These are phyloP conservation scores for Brettanomyces anomalus DNA, from an alignment of 805 yeast genomes.

Conservation along the genomic window DNA sequence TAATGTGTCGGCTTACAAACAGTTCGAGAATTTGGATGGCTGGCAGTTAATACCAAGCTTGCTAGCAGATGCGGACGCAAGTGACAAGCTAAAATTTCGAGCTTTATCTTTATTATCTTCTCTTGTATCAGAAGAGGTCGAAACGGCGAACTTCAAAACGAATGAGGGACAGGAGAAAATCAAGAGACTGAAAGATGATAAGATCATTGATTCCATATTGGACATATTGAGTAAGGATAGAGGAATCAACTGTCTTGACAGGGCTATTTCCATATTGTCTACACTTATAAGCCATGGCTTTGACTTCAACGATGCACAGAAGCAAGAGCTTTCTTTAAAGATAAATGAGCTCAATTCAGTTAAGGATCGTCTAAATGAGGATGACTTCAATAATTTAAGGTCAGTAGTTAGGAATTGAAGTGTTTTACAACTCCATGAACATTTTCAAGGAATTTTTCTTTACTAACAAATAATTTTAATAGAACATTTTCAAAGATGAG, in stretches of 20 bases:
- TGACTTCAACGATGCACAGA: constrained; percentile 37
- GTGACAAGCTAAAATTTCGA: constrained; percentile 10
- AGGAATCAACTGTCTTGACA: constrained; percentile 45
- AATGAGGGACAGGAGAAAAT: constrained; percentile 24
- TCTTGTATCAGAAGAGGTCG: constrained; percentile 42
- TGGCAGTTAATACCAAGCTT: constrained; percentile 41
- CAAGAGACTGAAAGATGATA: constrained; percentile 28
- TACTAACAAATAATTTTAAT: background rate
- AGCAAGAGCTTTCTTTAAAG: constrained; percentile 19
- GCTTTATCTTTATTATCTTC: constrained; percentile 27
- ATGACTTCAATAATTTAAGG: constrained; percentile 40
- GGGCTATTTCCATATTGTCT: constrained; percentile 41
- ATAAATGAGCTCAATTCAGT: constrained; percentile 28
- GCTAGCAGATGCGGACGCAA: constrained; percentile 7
- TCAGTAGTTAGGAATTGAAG: constrained; percentile 1
- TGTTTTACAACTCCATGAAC: too few species aligned
- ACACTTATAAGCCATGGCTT: constrained; percentile 37
- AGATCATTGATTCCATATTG: constrained; percentile 28
- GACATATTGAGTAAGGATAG: constrained; percentile 25
- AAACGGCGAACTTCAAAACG: constrained; percentile 9
- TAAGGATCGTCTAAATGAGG: constrained; percentile 42
- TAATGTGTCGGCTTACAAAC: constrained; percentile 42
- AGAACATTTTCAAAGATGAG: constrained; percentile 27
- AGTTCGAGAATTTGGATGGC: constrained; percentile 52
- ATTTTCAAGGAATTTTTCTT: too few species aligned